Evolutionary conservation across 441 rosid species (phyloP), one percentile per base, ranked within the genome.

Genomic region (Breynia disticha): DNA sequence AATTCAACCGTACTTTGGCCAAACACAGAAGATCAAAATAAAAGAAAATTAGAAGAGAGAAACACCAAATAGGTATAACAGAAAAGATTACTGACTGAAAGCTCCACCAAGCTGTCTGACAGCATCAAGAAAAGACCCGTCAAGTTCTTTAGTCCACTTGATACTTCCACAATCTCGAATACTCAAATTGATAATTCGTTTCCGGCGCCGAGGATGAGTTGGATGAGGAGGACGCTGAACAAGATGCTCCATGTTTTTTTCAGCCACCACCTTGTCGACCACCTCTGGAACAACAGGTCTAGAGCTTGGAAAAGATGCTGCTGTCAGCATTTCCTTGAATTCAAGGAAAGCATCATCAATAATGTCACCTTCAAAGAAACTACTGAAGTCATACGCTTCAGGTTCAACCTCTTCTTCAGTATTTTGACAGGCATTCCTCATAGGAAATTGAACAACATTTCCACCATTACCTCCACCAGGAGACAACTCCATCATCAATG

Each of bases 21-120:
- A n/a, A n/a, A n/a, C n/a, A n/a, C n/a, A n/a, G n/a, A n/a, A 28
- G 35, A 28, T 9, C 8, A 5, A 28, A 28, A 28, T 28, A 28
- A 28, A 28, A 3, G 8, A n/a, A 28, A 28, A 1, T 28, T 4
- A 28, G 14, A 51, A 44, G 45, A 8, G 4, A 44, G 18, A 35
- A 8, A 17, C 20, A 21, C 19, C 51, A 18, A 1, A 19, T 11
- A 51, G 24, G 14, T 18, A 24, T 19, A 35, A 66, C 4, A 42
- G 42, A 59, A 16, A 19, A 51, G 65, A 44, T 52, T 50, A 66
- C 74, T 66, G 22, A 69, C 78, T 60, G 5, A 19, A 16, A 19
- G 67, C 44, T 52, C 78, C 78, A 46, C 78, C 72, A 14, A 73
- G 74, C 48, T 47, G 46, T 20, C 54, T 19, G 41, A 69, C 61